Evolutionary conservation across 257 asterid species (phyloP).

Genomic region (Gentiana macrophylla): DNA sequence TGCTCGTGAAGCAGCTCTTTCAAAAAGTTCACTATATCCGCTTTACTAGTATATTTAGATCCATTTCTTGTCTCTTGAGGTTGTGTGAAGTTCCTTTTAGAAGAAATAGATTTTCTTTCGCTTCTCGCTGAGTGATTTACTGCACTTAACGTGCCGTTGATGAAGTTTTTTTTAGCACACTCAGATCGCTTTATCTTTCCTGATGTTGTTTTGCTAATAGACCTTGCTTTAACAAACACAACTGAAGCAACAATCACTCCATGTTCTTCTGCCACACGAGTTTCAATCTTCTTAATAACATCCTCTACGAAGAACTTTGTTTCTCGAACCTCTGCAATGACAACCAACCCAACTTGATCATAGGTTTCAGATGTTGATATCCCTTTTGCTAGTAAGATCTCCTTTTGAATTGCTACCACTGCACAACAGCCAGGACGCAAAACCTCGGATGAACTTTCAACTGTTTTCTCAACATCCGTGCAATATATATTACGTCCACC

Average conservation of each 20-base stretch:
- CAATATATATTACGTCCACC: conserved; percentile 56
- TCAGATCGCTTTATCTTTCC: conserved; percentile 61
- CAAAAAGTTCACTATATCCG: conserved; percentile 40
- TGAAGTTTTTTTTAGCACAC: conserved; percentile 32
- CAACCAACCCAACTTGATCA: conserved; percentile 50
- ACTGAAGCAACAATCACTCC: conserved; percentile 36
- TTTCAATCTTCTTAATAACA: conserved; percentile 25
- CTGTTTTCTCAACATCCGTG: conserved; percentile 56
- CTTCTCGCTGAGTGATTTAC: conserved; percentile 21
- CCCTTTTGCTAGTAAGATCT: conserved; percentile 38
- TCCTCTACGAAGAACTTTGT: conserved; percentile 18
- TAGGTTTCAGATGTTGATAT: conserved; percentile 28
- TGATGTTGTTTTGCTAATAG: conserved; percentile 56
- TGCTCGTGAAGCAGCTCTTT: conserved; percentile 53
- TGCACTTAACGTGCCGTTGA: conserved; percentile 28
- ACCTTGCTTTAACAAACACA: conserved; percentile 39
- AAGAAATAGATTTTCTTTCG: conserved; percentile 8
- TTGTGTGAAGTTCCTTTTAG: conserved; percentile 9
- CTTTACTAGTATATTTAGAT: conserved; percentile 17
- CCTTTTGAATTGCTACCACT: conserved; percentile 49
- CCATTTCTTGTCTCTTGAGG: conserved; percentile 9
- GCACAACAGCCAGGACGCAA: conserved; percentile 67
- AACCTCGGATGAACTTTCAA: conserved; percentile 40
- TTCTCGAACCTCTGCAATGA: conserved; percentile 49
- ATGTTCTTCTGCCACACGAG: conserved; percentile 47